Conservation (phyloP, 805 yeast species). For the Barnettozyma californica region DNA sequence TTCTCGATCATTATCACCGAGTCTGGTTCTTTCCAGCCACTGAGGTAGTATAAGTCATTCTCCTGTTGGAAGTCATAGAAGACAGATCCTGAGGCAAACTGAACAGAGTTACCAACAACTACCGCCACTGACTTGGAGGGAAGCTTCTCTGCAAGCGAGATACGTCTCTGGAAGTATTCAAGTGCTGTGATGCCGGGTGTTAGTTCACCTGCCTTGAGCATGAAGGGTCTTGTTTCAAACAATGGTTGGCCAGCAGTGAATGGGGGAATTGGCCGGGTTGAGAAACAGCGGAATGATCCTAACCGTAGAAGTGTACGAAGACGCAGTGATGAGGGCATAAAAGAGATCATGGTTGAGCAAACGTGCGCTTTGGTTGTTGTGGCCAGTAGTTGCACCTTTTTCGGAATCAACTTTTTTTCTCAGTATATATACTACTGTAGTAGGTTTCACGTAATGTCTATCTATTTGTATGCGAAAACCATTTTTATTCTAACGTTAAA, state of each 20-base stretch:
- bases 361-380: background rate
- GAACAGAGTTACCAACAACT: conserved; percentile 63
- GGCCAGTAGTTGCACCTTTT: background rate
- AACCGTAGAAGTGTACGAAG: background rate
- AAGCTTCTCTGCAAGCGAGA: conserved; percentile 48
- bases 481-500: background rate
- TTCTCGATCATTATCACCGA: conserved; percentile 66
- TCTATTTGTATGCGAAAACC: too few species aligned
- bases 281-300: background rate
- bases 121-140: conserved; percentile 67
- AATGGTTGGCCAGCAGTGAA: conserved; percentile 78
- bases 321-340: background rate
- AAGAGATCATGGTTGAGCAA: background rate
- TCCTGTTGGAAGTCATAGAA: conserved; percentile 92
- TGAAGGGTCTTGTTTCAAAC: conserved; percentile 76
- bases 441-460: too few species aligned
- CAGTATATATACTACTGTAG: too few species aligned
- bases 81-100: conserved; percentile 85
- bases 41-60: conserved; percentile 76
- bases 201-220: conserved; percentile 68
- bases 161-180: conserved; percentile 75
- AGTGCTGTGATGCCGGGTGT: conserved; percentile 84
- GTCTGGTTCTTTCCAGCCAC: conserved; percentile 92
- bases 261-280: conserved; percentile 19
- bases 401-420: background rate